phyloP scores from a whole-genome alignment of 148 eudicot genomes.

The Fagopyrum esculentum region DNA sequence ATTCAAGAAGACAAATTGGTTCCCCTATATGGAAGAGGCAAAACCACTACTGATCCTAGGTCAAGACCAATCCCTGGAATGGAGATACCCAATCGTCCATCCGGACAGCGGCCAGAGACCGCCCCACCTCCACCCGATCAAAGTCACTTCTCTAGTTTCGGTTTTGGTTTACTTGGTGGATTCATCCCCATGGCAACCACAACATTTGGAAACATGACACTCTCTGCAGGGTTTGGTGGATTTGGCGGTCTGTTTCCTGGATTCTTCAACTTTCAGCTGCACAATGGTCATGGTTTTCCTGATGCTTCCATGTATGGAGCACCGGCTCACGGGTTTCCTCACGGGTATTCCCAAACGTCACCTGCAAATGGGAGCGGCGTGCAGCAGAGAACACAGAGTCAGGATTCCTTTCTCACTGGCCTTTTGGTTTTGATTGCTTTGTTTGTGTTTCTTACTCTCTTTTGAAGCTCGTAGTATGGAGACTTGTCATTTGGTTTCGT shows the following conservation, averaged over 20 bases:
- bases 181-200: constrained; percentile 25
- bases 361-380: too few species aligned
- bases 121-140: too few species aligned
- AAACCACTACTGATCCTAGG: constrained; percentile 48
- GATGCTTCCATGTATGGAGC: constrained; percentile 12
- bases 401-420: too few species aligned
- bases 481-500: too few species aligned
- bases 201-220: constrained; percentile 18
- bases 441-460: too few species aligned
- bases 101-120: constrained; percentile 26
- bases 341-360: too few species aligned
- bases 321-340: too few species aligned
- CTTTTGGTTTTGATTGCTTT: too few species aligned
- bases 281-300: constrained; percentile 28
- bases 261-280: constrained; percentile 25
- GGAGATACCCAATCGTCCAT: constrained; percentile 61
- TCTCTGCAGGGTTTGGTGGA: constrained; percentile 45
- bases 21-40: constrained; percentile 75
- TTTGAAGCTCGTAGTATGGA: too few species aligned
- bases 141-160: constrained; percentile 32
- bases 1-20: constrained; percentile 53
- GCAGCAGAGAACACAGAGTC: too few species aligned
- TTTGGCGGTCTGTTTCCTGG: constrained; percentile 27
- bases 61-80: constrained; percentile 43
- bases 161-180: constrained; percentile 51